Conservation (phyloP, 352 stramenopile species). For the Globisporangium sylvaticum region DNA sequence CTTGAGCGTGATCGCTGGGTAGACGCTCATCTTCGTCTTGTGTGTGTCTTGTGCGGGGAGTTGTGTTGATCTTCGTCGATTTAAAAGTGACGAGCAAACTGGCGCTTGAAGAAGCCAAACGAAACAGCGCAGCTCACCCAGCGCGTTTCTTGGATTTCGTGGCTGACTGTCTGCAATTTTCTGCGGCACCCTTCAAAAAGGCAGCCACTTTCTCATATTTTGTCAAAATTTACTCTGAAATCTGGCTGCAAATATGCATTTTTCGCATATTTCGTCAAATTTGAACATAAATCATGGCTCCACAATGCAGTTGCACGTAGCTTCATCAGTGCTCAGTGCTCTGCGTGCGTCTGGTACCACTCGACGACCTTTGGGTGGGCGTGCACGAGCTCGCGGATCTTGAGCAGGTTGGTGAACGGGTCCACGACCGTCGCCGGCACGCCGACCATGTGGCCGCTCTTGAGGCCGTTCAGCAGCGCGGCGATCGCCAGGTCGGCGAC, state of each 20-base stretch:
- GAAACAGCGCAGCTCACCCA: neutral
- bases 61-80: neutral
- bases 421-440: constrained; percentile 25
- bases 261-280: neutral
- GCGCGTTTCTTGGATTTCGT: neutral
- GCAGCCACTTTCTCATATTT: neutral
- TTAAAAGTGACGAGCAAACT: constrained; percentile 2
- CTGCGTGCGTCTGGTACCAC: constrained; percentile 23
- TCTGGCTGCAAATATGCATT: neutral
- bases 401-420: constrained; percentile 21
- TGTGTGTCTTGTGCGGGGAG: neutral
- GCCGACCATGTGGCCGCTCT: constrained; percentile 20
- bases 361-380: constrained; percentile 32
- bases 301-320: neutral
- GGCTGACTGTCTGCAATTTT: neutral
- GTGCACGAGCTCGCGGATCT: constrained; percentile 24
- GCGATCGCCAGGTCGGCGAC: constrained; percentile 33
- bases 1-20: constrained; percentile 35
- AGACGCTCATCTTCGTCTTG: constrained; percentile 5
- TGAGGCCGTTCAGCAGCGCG: constrained; percentile 19
- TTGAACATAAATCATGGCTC: neutral
- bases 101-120: neutral
- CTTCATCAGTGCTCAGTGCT: constrained; percentile 4
- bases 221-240: neutral
- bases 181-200: neutral